Evolutionary conservation across 1,139 yeast species (phyloP).

Genomic region (Saccharomycopsis hybrid): DNA sequence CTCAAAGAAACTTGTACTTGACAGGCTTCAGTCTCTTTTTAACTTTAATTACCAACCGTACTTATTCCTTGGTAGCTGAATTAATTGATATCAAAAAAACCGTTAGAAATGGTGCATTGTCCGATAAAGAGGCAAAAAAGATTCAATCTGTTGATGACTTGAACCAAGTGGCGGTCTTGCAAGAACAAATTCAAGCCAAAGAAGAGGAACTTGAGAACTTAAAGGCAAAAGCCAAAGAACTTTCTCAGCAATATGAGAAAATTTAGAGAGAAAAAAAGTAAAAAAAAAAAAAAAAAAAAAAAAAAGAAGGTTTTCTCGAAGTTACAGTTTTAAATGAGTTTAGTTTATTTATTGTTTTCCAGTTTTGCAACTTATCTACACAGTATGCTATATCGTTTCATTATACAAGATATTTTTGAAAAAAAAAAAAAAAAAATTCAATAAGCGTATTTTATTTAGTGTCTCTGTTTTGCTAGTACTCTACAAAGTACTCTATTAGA

Average conservation of each 20-base stretch:
- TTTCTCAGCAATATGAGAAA: constrained; percentile 53
- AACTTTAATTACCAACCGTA: constrained; percentile 78
- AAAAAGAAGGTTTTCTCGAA: background rate
- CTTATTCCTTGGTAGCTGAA: constrained; percentile 78
- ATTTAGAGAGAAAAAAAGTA: background rate
- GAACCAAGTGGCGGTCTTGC: constrained; percentile 44
- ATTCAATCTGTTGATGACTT: constrained; percentile 26
- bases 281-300: background rate
- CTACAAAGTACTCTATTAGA: no score
- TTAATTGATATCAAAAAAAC: constrained; percentile 57
- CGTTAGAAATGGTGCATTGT: constrained; percentile 28
- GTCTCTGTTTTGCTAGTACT: no score
- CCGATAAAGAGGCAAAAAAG: constrained; percentile 28
- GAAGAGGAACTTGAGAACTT: constrained; percentile 52
- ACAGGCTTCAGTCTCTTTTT: constrained; percentile 93
- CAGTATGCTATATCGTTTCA: no score
- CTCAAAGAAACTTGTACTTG: constrained; percentile 94
- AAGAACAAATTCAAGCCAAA: constrained; percentile 45
- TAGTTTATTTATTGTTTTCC: no score
- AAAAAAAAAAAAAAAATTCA: no score
- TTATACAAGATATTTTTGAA: no score
- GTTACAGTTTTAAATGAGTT: no score
- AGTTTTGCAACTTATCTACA: no score
- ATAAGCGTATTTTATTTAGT: no score
- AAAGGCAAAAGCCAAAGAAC: constrained; percentile 56